Percentiles rank a stretch among this genome's conserved stretches.
Conservation (phyloP, 305 asterid genomes). For the Fraxinus ornus region DNA sequence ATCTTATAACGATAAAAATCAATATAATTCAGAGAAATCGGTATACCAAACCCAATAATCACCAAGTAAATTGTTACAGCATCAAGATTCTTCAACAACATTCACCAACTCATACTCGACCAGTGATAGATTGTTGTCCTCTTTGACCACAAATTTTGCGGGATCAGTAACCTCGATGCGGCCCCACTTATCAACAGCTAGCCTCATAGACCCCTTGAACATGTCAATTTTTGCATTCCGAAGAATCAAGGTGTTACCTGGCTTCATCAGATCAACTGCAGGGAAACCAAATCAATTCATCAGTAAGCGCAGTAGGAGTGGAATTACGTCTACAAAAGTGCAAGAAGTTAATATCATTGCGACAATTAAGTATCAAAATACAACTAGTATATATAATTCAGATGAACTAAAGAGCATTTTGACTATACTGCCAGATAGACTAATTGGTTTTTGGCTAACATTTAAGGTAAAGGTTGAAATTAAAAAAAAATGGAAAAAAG, state of each 20-base stretch:
- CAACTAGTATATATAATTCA: not conserved
- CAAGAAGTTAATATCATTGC: not conserved
- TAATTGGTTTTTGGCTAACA: not conserved
- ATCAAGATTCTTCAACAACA: slow-evolving; percentile 60
- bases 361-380: not conserved
- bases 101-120: slow-evolving; percentile 87
- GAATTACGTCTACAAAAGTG: not conserved
- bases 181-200: too few relatives aligned
- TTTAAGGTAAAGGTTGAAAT: not conserved
- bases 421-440: not conserved
- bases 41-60: slow-evolving; percentile 51
- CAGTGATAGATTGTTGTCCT: slow-evolving; percentile 76
- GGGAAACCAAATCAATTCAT: too few relatives aligned
- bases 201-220: too few relatives aligned
- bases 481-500: not conserved
- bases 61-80: slow-evolving; percentile 31
- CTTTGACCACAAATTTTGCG: slow-evolving; percentile 61
- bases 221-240: too few relatives aligned
- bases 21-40: slow-evolving; percentile 34
- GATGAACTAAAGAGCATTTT: not conserved
- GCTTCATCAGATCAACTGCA: too few relatives aligned
- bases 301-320: not conserved
- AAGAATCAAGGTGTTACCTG: too few relatives aligned
- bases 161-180: slow-evolving; percentile 58
- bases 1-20: slow-evolving; percentile 21